Conservation (phyloP, 345 rosid genomes). For the Brassica rapa region DNA sequence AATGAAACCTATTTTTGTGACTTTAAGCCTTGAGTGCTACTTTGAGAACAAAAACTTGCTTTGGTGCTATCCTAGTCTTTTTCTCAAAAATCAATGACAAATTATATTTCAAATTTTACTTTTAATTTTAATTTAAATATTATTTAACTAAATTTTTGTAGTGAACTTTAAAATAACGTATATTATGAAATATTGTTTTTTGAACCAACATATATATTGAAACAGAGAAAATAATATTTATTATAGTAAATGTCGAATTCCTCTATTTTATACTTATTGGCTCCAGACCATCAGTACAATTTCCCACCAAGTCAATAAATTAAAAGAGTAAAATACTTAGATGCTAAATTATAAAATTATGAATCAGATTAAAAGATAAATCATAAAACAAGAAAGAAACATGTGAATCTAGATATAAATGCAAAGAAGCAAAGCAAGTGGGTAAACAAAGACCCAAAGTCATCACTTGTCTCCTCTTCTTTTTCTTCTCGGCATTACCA, state of each 20-base stretch:
- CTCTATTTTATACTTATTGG: not conserved
- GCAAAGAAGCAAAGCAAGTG: conserved; percentile 30
- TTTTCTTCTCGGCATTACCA: conserved; percentile 24
- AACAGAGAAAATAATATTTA: too few relatives aligned
- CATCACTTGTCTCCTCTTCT: conserved; percentile 32
- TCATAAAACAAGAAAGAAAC: not conserved
- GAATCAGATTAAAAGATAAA: not conserved
- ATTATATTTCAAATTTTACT: too few relatives aligned
- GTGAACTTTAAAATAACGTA: not conserved
- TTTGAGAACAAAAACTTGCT: too few relatives aligned
- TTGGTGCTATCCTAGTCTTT: too few relatives aligned
- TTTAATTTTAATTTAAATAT: too few relatives aligned
- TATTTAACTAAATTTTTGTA: not conserved
- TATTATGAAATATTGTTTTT: not conserved
- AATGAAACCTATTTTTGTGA: too few relatives aligned
- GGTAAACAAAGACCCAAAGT: conserved; percentile 36
- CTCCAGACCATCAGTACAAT: not conserved
- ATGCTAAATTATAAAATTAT: not conserved
- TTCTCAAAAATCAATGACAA: too few relatives aligned
- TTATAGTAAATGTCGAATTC: not conserved
- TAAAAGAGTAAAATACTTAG: not conserved
- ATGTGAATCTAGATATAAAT: conserved; percentile 36
- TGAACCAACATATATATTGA: not conserved
- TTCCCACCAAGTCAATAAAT: not conserved
- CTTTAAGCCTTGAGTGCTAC: too few relatives aligned